These are phyloP conservation scores for Nitzschia sp. DNA, from an alignment of 108 stramenopile genomes.

Conservation along the genomic window DNA sequence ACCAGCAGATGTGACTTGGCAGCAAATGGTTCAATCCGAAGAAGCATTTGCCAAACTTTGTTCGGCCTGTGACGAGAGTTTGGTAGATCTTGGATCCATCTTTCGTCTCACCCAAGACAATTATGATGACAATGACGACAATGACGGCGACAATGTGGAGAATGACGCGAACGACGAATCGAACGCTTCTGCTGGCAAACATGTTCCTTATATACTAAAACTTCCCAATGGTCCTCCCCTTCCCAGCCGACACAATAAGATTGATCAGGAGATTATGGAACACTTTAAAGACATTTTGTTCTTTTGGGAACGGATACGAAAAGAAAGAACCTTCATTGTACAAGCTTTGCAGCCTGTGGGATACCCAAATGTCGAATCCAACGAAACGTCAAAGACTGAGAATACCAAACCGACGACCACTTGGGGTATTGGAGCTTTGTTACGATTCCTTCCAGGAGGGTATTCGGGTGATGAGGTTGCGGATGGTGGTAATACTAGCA, in stretches of 20 bases:
- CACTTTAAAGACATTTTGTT: conserved; percentile 10
- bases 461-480: too few relatives aligned
- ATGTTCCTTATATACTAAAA: not conserved
- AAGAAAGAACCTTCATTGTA: conserved; percentile 28
- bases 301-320: conserved; percentile 35
- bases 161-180: not conserved
- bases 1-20: conserved; percentile 6
- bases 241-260: not conserved
- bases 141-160: not conserved
- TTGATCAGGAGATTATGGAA: not conserved
- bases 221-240: not conserved
- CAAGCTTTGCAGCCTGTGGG: conserved; percentile 10
- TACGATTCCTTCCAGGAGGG: too few relatives aligned
- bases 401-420: not conserved
- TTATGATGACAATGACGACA: too few relatives aligned
- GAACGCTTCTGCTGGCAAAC: not conserved
- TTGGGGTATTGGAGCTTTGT: not conserved
- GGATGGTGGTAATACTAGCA: too few relatives aligned
- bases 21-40: conserved; percentile 23
- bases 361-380: not conserved
- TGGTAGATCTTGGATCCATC: conserved; percentile 10
- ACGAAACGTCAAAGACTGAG: not conserved
- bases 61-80: not conserved
- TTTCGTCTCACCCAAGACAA: not conserved
- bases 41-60: conserved; percentile 18